Conservation (phyloP, 441 rosid species). For the Syzygium malaccense region DNA sequence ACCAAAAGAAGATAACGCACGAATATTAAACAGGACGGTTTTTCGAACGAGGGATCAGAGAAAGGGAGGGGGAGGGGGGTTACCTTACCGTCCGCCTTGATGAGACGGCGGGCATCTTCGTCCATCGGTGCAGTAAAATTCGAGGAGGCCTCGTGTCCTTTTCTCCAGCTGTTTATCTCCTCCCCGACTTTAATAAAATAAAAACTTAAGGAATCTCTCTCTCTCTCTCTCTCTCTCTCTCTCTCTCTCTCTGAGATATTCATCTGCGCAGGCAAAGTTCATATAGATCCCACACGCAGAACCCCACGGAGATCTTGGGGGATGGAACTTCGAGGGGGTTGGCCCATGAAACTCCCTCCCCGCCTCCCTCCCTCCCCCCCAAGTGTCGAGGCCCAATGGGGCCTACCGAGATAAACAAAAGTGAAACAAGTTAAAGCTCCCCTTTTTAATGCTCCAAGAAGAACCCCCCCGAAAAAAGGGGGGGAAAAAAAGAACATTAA, state of each 20-base stretch:
- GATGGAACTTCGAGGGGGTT: background rate
- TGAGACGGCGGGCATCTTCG: background rate
- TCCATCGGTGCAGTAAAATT: background rate
- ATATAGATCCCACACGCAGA: background rate
- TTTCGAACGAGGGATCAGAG: background rate
- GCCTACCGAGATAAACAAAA: background rate
- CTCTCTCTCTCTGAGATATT: background rate
- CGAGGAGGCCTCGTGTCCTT: background rate
- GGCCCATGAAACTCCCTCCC: background rate
- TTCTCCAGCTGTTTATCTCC: background rate
- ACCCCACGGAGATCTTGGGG: background rate
- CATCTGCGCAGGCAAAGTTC: background rate
- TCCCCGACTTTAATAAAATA: background rate
- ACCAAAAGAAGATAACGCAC: background rate
- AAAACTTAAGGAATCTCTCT: background rate
- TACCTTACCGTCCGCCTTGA: background rate
- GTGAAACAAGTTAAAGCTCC: background rate
- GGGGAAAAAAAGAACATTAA: rapidly evolving
- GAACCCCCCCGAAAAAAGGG: background rate
- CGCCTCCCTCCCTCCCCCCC: too few species aligned
- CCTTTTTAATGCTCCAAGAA: background rate
- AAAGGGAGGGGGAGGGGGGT: background rate
- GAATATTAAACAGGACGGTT: background rate
- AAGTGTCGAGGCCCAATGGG: background rate
- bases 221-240: background rate